Percentiles rank a stretch among this genome's conserved stretches.
These are phyloP conservation scores for Boletus hoseneyae DNA, from an alignment of 1,284 basidiomycete genomes.

Conservation along the genomic window DNA sequence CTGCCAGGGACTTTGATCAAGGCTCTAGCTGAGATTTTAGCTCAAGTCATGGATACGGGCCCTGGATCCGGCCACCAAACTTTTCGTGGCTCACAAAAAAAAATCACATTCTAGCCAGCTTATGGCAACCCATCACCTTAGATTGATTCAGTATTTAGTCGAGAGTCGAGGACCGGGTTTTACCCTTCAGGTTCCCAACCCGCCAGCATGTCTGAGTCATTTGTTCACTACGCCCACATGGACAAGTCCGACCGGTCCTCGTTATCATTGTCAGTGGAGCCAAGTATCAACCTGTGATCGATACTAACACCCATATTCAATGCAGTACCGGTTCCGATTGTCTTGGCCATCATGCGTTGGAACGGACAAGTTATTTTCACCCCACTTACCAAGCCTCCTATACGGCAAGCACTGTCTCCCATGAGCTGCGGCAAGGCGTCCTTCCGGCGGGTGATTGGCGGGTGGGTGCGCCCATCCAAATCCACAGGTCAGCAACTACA, in stretches of 20 bases:
- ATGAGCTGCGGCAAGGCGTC: not conserved
- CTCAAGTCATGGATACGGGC: not conserved
- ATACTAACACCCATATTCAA: conserved; percentile 9
- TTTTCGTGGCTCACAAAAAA: conserved; percentile 1
- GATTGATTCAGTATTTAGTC: conserved; percentile 13
- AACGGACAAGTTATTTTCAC: not conserved
- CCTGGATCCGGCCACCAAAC: conserved; percentile 7
- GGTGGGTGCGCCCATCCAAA: not conserved
- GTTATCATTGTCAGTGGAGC: conserved; percentile 13
- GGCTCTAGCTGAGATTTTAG: not conserved
- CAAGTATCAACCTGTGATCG: not conserved
- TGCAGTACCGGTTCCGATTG: conserved; percentile 5
- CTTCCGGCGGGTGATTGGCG: not conserved
- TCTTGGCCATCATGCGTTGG: not conserved
- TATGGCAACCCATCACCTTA: conserved; percentile 15
- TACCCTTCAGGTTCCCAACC: not conserved
- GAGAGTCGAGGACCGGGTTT: not conserved
- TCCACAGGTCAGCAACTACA: not conserved
- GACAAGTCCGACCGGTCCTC: not conserved
- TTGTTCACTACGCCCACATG: not conserved
- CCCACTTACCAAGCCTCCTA: not conserved
- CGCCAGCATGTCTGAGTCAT: conserved; percentile 11
- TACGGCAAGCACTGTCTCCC: not conserved
- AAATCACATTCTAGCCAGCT: not conserved
- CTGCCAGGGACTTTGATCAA: not conserved